Evolutionary conservation across 2,329 filamentous ascomycete species (phyloP).

Genomic region (Fusarium sp.): DNA sequence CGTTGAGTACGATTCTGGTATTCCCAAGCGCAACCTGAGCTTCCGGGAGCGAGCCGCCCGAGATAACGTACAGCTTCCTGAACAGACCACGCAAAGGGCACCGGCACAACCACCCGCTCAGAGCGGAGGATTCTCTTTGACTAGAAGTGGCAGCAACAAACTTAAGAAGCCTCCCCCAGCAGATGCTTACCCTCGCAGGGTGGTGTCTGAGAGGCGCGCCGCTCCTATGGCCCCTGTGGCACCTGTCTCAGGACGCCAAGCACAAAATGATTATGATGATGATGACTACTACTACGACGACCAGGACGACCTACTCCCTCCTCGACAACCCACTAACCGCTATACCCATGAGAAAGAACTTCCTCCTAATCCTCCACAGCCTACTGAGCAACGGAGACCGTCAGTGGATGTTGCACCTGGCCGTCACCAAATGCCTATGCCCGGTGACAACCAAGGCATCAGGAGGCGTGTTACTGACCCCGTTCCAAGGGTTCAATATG

Average conservation of each 20-base stretch:
- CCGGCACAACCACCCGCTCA: slow-evolving; percentile 51
- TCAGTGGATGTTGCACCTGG: slow-evolving; percentile 33
- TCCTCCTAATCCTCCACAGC: slow-evolving; percentile 52
- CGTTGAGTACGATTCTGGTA: slow-evolving; percentile 53
- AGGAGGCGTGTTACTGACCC: slow-evolving; percentile 53
- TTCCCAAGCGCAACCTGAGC: slow-evolving; percentile 70
- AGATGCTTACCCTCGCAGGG: slow-evolving; percentile 63
- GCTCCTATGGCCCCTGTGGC: slow-evolving; percentile 23
- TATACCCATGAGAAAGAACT: slow-evolving; percentile 56
- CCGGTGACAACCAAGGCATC: slow-evolving; percentile 45
- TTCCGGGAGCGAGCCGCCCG: slow-evolving; percentile 71
- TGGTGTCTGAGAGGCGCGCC: slow-evolving; percentile 59
- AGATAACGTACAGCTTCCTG: slow-evolving; percentile 58
- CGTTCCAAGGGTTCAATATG: slow-evolving; percentile 47
- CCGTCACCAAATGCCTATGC: slow-evolving; percentile 33
- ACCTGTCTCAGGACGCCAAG: slow-evolving; percentile 25
- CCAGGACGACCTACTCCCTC: slow-evolving; percentile 30
- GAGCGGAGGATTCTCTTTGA: slow-evolving; percentile 56
- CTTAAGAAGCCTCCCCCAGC: slow-evolving; percentile 70
- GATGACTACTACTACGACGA: slow-evolving; percentile 43
- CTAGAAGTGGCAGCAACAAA: slow-evolving; percentile 70
- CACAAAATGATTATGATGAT: slow-evolving; percentile 24
- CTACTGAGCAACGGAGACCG: slow-evolving; percentile 31
- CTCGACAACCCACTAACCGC: slow-evolving; percentile 39
- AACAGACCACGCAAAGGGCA: slow-evolving; percentile 46